Conservation (phyloP, 78 protist genomes). For the Ministeria vibrans region DNA sequence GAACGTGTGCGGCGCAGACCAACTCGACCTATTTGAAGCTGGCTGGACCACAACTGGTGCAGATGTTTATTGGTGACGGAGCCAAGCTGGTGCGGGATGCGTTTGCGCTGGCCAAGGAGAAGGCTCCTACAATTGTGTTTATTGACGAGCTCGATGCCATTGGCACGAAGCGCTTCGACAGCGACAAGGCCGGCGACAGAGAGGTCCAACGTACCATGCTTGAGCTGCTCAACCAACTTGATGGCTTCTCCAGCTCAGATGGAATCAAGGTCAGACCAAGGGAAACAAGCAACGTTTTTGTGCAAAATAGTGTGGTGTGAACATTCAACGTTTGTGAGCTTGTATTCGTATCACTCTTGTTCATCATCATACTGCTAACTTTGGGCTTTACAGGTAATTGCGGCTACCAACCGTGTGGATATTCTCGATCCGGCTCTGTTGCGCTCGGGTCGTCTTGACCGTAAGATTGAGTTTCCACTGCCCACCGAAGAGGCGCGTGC, state of each 20-base stretch:
- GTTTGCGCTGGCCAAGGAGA: constrained; percentile 98
- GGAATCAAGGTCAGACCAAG: constrained; percentile 76
- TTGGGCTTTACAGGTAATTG: constrained; percentile 73
- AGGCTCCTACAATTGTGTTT: constrained; percentile 94
- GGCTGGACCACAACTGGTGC: constrained; percentile 98
- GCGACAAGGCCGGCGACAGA: constrained; percentile 93
- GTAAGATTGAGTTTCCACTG: constrained; percentile 96
- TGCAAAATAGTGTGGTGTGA: constrained; percentile 1
- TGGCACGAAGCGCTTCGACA: constrained; percentile 91
- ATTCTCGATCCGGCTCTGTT: constrained; percentile 99
- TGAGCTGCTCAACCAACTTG: constrained; percentile 98
- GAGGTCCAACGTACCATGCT: constrained; percentile 99
- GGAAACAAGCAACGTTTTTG: neutral
- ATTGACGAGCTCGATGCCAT: constrained; percentile 99
- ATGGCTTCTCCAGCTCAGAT: constrained; percentile 89
- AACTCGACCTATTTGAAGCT: constrained; percentile 93
- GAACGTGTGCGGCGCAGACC: constrained; percentile 98
- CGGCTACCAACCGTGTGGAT: constrained; percentile 99
- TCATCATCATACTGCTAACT: neutral
- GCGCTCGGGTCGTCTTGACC: constrained; percentile 93
- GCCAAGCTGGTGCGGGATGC: constrained; percentile 99
- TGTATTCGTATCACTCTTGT: neutral
- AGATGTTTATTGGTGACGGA: constrained; percentile 99
- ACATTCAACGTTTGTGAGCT: neutral
- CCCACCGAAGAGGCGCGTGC: constrained; percentile 96